Percentiles rank a stretch among this genome's conserved stretches.
phyloP scores from a whole-genome alignment of 768 basidiomycete species.

The Kwoniella sp. region DNA sequence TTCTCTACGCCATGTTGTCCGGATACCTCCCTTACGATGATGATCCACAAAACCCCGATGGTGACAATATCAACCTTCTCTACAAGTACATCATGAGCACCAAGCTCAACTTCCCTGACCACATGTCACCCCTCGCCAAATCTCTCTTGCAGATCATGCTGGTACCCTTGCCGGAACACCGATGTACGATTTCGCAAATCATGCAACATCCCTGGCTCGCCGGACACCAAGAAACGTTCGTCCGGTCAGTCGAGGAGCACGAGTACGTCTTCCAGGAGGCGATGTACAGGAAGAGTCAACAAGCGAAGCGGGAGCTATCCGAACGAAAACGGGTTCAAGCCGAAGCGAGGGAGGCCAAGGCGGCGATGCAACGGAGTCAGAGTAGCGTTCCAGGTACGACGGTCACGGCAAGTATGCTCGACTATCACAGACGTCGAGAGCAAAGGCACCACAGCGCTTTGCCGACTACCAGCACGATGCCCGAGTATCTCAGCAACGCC shows the following conservation, averaged over 20 bases:
- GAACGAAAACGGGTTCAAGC: conserved; percentile 44
- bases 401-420: conserved; percentile 42
- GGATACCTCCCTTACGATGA: conserved; percentile 96
- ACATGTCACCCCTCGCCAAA: conserved; percentile 79
- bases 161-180: conserved; percentile 81
- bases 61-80: conserved; percentile 97
- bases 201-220: conserved; percentile 88
- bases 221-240: conserved; percentile 67
- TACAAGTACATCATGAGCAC: conserved; percentile 99
- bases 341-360: conserved; percentile 36
- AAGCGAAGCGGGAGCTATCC: conserved; percentile 53
- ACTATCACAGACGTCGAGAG: conserved; percentile 36
- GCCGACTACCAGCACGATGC: conserved; percentile 46
- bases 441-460: conserved; percentile 46
- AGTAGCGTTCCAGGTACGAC: conserved; percentile 35
- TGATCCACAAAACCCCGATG: conserved; percentile 96
- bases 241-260: conserved; percentile 71
- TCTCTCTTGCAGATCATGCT: conserved; percentile 88
- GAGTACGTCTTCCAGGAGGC: conserved; percentile 79
- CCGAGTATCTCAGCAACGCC: conserved; percentile 44
- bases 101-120: conserved; percentile 93
- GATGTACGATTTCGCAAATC: conserved; percentile 73
- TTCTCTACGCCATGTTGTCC: conserved; percentile 96
- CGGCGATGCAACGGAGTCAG: conserved; percentile 41
- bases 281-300: conserved; percentile 75